Evolutionary conservation across 352 stramenopile genomes (phyloP).

Genomic region (Pythium rishiriense): DNA sequence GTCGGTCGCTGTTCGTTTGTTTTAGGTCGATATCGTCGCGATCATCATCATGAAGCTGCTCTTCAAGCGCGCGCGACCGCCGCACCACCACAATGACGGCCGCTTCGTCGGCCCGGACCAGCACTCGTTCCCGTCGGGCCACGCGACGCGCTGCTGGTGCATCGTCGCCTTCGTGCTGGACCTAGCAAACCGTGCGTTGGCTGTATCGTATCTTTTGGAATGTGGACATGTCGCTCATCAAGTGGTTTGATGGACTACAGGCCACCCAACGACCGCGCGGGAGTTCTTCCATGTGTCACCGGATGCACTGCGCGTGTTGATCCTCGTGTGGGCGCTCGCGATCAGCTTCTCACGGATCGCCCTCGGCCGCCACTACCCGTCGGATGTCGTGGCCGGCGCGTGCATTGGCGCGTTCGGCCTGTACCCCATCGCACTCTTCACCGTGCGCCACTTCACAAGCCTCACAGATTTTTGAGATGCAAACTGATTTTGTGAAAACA

Average conservation of each 20-base stretch:
- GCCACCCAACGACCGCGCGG: constrained; percentile 42
- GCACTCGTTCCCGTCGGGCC: constrained; percentile 85
- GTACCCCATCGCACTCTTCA: constrained; percentile 24
- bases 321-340: constrained; percentile 56
- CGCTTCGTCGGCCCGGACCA: constrained; percentile 83
- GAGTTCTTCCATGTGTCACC: constrained; percentile 59
- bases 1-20: too few relatives aligned
- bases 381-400: constrained; percentile 65
- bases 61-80: constrained; percentile 70
- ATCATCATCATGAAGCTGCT: constrained; percentile 80
- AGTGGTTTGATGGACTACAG: constrained; percentile 1
- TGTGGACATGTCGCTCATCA: background rate
- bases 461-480: constrained; percentile 17
- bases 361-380: constrained; percentile 82
- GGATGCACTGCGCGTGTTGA: constrained; percentile 38
- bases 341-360: constrained; percentile 84
- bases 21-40: constrained; percentile 74
- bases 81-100: constrained; percentile 70
- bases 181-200: constrained; percentile 44
- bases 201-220: background rate
- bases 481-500: background rate
- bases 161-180: constrained; percentile 68
- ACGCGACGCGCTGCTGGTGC: constrained; percentile 75
- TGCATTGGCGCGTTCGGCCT: constrained; percentile 63
- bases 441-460: constrained; percentile 13